Evolutionary conservation across 371 early-diverging fungal genomes (phyloP), one percentile per base, ranked within the genome.

Genomic region (Mucor piriformis): DNA sequence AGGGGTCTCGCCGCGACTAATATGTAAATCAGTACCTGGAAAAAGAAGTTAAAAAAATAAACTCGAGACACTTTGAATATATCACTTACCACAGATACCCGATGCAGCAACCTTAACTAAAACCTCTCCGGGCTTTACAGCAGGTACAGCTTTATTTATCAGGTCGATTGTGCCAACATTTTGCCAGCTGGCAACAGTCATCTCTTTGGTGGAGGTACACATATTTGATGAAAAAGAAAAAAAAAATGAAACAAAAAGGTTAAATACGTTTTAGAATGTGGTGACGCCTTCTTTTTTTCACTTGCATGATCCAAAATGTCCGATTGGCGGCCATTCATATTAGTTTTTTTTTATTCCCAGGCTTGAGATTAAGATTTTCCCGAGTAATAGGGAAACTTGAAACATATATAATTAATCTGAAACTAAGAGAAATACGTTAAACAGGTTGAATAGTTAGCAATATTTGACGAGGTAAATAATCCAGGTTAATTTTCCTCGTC

Each of bases 1-100:
- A n/a, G 84, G 82, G 1, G 82, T 82, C 50, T 84, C 82, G 25
- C 83, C 84, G 40, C 70, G 70, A 57, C 84, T 81, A 46, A 84
- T 82, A 56, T 84, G 82, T 49, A 81, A 63, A 54, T 84, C 84
- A 8, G 84, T 84, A 21, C 78, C 78, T 77, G 38, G 21, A 46
- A n/a, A 10, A 46, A 34, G 23, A 20, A n/a, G 27, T 12, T 13
- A 25, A 43, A 42, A 23, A 12, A 48, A 23, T 15, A 13, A n/a
- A 12, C 24, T 3, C 16, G 25, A 40, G 32, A n/a, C n/a, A n/a
- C n/a, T n/a, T n/a, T n/a, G n/a, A 25, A 15, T 12, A 13, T 16
- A 2, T 2, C 6, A 1, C 40, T 61, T 72, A 77, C 82, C 84
- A 60, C 84, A 84, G 40, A 84, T 69, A 13, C 84, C 84, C 23